phyloP scores from a whole-genome alignment of 148 eudicot genomes.

The Silene latifolia region DNA sequence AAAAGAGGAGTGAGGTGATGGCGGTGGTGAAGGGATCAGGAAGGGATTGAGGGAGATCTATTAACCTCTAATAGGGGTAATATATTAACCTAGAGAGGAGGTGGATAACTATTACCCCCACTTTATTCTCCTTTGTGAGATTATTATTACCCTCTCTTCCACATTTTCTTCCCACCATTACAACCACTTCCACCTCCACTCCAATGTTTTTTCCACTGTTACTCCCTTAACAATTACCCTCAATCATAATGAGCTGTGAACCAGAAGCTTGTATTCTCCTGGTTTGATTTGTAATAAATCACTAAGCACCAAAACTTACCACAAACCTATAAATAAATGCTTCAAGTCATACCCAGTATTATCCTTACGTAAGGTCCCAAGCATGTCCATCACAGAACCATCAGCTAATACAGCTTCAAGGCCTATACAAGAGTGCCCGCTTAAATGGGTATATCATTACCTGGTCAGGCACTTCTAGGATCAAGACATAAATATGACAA shows the following conservation, averaged over 20 bases:
- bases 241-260: neutral
- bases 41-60: neutral
- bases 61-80: neutral
- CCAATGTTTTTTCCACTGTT: neutral
- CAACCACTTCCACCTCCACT: neutral
- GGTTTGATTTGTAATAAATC: conserved; percentile 3
- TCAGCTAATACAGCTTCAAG: conserved; percentile 88
- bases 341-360: conserved; percentile 99
- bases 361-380: conserved; percentile 91
- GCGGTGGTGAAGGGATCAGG: neutral
- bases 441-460: conserved; percentile 16
- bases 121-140: neutral
- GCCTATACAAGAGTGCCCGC: conserved; percentile 43
- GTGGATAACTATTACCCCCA: neutral
- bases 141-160: too few species aligned
- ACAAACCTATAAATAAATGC: conserved; percentile 94
- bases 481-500: conserved; percentile 12
- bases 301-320: neutral
- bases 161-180: neutral
- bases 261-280: neutral
- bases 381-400: conserved; percentile 93
- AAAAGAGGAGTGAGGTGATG: neutral
- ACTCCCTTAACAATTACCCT: neutral
- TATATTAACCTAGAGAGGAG: too few species aligned
- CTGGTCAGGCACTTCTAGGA: conserved; percentile 7